phyloP scores from a whole-genome alignment of 495 filamentous ascomycete species.

The Penicillium lividum region DNA sequence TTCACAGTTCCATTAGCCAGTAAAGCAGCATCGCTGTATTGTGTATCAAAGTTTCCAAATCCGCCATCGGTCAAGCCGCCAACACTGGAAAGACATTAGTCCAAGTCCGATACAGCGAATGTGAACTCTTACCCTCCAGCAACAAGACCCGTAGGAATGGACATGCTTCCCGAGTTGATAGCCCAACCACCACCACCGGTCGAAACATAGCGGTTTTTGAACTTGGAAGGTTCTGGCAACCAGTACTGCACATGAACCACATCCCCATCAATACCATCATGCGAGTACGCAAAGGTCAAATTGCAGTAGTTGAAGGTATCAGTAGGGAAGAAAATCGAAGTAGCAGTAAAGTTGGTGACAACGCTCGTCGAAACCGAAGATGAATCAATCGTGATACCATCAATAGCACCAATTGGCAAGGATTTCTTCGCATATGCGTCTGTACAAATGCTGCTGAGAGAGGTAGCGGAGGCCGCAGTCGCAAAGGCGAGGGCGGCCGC shows the following conservation, averaged over 20 bases:
- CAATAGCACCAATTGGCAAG: slow-evolving; percentile 28
- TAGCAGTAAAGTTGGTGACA: slow-evolving; percentile 33
- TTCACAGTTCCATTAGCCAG: slow-evolving; percentile 44
- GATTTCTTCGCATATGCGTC: slow-evolving; percentile 25
- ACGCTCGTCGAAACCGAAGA: slow-evolving; percentile 31
- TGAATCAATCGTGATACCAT: slow-evolving; percentile 35
- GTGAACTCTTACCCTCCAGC: slow-evolving; percentile 32
- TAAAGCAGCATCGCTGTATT: slow-evolving; percentile 35
- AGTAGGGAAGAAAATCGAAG: slow-evolving; percentile 25
- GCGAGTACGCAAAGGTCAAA: slow-evolving; percentile 45
- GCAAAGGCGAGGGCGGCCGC: slow-evolving; percentile 7
- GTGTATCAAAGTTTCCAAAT: slow-evolving; percentile 42
- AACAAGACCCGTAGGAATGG: slow-evolving; percentile 37
- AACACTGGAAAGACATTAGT: slow-evolving; percentile 16
- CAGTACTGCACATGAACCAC: slow-evolving; percentile 39
- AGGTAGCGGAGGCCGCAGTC: slow-evolving; percentile 5
- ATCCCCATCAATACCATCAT: slow-evolving; percentile 35
- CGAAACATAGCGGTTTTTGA: slow-evolving; percentile 42
- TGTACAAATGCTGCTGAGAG: slow-evolving; percentile 33
- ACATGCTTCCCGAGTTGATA: slow-evolving; percentile 40
- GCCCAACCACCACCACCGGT: slow-evolving; percentile 46
- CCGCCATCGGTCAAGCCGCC: slow-evolving; percentile 48
- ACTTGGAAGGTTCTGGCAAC: slow-evolving; percentile 38
- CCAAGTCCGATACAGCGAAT: neutral
- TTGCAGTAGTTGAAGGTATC: slow-evolving; percentile 38